These are phyloP conservation scores for Seiridium unicorne DNA, from an alignment of 2,329 filamentous ascomycete species.

Conservation along the genomic window DNA sequence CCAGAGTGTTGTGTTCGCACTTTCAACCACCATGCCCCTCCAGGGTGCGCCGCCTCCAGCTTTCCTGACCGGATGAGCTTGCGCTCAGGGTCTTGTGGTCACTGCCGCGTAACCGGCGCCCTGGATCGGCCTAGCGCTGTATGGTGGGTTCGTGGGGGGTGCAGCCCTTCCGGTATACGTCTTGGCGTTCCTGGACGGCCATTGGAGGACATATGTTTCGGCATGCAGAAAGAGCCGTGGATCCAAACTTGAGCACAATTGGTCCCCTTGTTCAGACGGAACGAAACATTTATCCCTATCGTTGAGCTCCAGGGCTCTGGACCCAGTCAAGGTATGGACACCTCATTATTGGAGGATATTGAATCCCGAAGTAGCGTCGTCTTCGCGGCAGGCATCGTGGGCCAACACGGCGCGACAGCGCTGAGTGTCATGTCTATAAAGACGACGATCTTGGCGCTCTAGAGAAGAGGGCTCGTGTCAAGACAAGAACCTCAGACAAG, in stretches of 20 bases:
- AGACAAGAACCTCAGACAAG: not conserved
- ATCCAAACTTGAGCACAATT: not conserved
- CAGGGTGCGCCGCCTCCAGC: not conserved
- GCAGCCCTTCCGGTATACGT: not conserved
- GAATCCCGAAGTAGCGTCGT: not conserved
- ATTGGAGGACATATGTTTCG: slow-evolving; percentile 5
- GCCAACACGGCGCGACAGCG: not conserved
- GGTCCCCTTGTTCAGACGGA: not conserved
- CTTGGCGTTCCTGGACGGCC: not conserved
- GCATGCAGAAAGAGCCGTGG: not conserved
- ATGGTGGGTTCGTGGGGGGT: not conserved
- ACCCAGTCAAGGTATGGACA: not conserved
- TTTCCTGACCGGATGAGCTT: not conserved
- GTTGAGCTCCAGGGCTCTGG: no score
- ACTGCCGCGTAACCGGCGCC: not conserved
- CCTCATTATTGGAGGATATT: slow-evolving; percentile 6
- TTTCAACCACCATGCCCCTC: not conserved
- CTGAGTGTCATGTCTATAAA: not conserved
- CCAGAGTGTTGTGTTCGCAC: not conserved
- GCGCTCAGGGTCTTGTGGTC: not conserved
- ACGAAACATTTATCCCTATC: not conserved
- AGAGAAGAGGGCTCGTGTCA: no score
- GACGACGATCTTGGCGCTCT: not conserved
- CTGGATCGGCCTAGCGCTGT: not conserved
- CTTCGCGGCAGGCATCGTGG: not conserved